Conservation (phyloP, 495 filamentous ascomycete genomes). For the Tuber calosporum region DNA sequence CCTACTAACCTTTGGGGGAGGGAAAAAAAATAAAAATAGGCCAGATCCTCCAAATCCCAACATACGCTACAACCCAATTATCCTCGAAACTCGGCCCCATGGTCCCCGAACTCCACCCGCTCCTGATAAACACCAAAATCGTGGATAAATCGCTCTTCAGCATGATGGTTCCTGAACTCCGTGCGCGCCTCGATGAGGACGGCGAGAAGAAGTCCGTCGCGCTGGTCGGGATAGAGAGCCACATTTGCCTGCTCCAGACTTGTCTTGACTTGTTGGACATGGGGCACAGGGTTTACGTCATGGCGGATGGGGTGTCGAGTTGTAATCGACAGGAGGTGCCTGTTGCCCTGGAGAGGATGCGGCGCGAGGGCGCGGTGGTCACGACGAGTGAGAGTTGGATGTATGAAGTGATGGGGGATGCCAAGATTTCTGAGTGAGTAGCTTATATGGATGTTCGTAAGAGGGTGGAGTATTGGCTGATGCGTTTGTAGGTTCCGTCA, state of each 20-base stretch:
- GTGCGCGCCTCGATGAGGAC: conserved; percentile 33
- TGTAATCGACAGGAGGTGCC: conserved; percentile 73
- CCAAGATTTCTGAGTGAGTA: conserved; percentile 58
- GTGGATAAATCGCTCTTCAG: conserved; percentile 84
- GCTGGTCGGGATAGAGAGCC: conserved; percentile 81
- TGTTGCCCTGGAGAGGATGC: conserved; percentile 67
- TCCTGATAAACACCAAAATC: conserved; percentile 48
- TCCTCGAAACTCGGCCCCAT: conserved; percentile 66
- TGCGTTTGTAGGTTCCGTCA: conserved; percentile 49
- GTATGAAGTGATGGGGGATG: conserved; percentile 91
- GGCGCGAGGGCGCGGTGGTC: conserved; percentile 67
- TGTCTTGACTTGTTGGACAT: conserved; percentile 66
- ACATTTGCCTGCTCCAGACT: conserved; percentile 94
- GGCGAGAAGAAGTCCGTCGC: conserved; percentile 47
- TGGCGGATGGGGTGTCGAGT: conserved; percentile 70
- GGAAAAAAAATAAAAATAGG: conserved; percentile 1
- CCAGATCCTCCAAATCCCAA: conserved; percentile 62
- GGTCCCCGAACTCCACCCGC: conserved; percentile 53
- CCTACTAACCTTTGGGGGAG: not conserved
- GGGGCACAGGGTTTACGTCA: conserved; percentile 75
- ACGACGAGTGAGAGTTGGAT: conserved; percentile 86
- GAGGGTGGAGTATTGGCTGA: not conserved
- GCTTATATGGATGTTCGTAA: not conserved
- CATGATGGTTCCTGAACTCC: conserved; percentile 56
- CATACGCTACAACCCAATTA: conserved; percentile 80